These are phyloP conservation scores for Neurospora sublineolata DNA, from an alignment of 495 filamentous ascomycete genomes.

Conservation along the genomic window DNA sequence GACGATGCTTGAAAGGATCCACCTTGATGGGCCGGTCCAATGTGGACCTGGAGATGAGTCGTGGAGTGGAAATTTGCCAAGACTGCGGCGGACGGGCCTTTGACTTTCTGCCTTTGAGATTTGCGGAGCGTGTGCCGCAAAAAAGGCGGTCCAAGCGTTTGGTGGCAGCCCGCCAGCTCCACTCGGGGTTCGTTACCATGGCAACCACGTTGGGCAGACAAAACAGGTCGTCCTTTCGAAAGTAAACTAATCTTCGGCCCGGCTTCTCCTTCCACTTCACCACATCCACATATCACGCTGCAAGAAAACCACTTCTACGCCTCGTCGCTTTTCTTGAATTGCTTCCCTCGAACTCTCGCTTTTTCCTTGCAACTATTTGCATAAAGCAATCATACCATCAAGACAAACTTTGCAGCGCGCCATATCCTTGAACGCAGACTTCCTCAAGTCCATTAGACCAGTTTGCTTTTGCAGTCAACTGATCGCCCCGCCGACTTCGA, in stretches of 20 bases:
- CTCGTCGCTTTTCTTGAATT: slow-evolving; percentile 8
- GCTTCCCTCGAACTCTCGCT: slow-evolving; percentile 22
- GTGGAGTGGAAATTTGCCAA: not conserved
- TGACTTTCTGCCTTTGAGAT: not conserved
- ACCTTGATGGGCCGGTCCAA: not conserved
- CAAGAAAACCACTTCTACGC: not conserved
- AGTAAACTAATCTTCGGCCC: not conserved
- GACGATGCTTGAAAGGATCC: not conserved
- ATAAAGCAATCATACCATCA: slow-evolving; percentile 9
- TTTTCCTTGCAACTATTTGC: slow-evolving; percentile 10
- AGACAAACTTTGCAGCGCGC: not conserved
- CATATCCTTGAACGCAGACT: slow-evolving; percentile 18
- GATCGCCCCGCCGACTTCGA: slow-evolving; percentile 36
- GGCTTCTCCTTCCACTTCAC: slow-evolving; percentile 5
- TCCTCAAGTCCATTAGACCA: slow-evolving; percentile 32
- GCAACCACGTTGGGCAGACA: not conserved
- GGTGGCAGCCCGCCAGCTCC: not conserved
- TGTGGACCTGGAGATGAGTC: not conserved
- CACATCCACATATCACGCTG: not conserved
- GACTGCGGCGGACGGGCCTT: not conserved
- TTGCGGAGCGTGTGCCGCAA: not conserved
- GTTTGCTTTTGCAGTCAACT: slow-evolving; percentile 28
- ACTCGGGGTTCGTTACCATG: not conserved
- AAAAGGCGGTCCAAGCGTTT: not conserved
- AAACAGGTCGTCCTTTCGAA: not conserved